phyloP scores from a whole-genome alignment of 805 yeast genomes.

The Komagataella pastoris region DNA sequence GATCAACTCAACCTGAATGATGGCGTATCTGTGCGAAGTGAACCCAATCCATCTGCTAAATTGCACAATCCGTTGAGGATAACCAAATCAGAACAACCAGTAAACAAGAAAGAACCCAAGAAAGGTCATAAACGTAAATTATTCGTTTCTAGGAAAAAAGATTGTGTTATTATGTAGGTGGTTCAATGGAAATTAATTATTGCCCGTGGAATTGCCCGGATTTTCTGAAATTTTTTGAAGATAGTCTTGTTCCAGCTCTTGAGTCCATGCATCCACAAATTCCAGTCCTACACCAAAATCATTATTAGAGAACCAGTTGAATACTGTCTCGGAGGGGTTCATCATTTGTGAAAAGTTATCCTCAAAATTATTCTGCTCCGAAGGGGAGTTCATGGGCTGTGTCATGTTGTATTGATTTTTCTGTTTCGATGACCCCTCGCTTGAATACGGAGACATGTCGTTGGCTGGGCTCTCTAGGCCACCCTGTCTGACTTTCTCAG shows the following conservation, averaged over 20 bases:
- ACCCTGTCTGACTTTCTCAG: neutral
- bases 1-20: neutral
- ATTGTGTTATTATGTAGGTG: neutral
- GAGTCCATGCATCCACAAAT: constrained; percentile 69
- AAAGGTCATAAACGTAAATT: neutral
- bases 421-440: neutral
- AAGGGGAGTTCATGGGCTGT: neutral
- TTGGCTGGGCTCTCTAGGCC: neutral
- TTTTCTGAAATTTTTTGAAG: constrained; percentile 13
- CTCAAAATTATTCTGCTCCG: constrained; percentile 16
- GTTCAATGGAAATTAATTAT: neutral
- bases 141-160: neutral
- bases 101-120: neutral
- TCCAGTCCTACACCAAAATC: constrained; percentile 40
- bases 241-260: constrained; percentile 60
- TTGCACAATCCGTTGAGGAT: neutral
- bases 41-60: neutral
- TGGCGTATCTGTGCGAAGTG: neutral
- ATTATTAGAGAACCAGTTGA: constrained; percentile 32
- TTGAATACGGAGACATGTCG: neutral
- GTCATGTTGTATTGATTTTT: neutral
- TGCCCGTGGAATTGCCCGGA: neutral
- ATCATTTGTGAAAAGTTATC: constrained; percentile 12
- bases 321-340: constrained; percentile 22
- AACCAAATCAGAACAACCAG: neutral